Evolutionary conservation across 2,329 filamentous ascomycete species (phyloP), one percentile per base, ranked within the genome.

Genomic region (Fusarium annulatum): DNA sequence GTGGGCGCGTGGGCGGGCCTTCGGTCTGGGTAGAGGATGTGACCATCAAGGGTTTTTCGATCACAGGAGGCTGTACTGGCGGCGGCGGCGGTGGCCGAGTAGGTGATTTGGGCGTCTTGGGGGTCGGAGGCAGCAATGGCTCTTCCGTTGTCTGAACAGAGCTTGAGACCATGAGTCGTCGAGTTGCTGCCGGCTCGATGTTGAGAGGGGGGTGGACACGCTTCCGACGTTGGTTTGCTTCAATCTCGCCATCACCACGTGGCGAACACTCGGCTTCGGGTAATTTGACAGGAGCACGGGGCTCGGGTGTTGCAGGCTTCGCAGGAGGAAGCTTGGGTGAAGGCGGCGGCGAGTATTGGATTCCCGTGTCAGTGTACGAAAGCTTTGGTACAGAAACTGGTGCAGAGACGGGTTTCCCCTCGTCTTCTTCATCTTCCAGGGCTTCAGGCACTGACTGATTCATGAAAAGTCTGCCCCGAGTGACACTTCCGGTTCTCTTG

Each of bases 261-360:
- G 83, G 81, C 6, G 78, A 80, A 56, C 78, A 84, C 30, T 89
- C 88, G 6, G 82, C 51, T 14, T 87, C 85, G 15, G 80, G 78
- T 5, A 82, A 79, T 69, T 81, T 84, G 53, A 86, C 84, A 23
- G 80, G 78, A 66, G 78, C 23, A 42, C 69, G 56, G 9, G 85
- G 85, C 64, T 89, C 86, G 5, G 85, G 83, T 3, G 83, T 84
- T 21, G 83, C 76, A 21, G 84, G 80, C 73, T 85, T 84, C 55
- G 74, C 75, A 1, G 85, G 81, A 15, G 79, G 69, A 9, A 86
- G 63, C 75, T 85, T 86, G 2, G 94, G 94, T 5, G 94, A 97
- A 7, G 92, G 88, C 4, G 94, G 94, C 51, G 94, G 95, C 39
- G 94, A 96, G 78, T 89, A 96, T 80, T 98, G 95, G 86, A 94